Percentiles rank a stretch among this genome's conserved stretches.
phyloP scores from a whole-genome alignment of 495 filamentous ascomycete genomes.

The Xylaria bambusicola region DNA sequence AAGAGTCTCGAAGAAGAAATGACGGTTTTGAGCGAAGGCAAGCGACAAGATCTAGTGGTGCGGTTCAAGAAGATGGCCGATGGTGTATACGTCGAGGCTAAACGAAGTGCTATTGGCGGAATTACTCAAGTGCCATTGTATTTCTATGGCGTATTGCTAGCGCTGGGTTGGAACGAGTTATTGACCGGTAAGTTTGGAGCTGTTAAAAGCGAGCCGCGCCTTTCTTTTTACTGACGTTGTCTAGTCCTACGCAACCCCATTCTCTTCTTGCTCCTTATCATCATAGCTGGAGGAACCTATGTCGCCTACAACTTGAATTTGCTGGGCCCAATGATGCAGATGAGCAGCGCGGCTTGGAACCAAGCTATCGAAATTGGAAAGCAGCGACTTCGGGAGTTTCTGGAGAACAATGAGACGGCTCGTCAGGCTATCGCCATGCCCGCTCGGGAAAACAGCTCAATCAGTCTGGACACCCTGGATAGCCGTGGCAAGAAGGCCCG shows the following conservation, averaged over 20 bases:
- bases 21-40: slow-evolving; percentile 85
- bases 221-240: slow-evolving; percentile 36
- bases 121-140: slow-evolving; percentile 93
- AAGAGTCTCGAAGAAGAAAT: slow-evolving; percentile 94
- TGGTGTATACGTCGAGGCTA: slow-evolving; percentile 95
- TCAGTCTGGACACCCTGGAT: slow-evolving; percentile 62
- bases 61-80: slow-evolving; percentile 97
- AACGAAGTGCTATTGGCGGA: slow-evolving; percentile 92
- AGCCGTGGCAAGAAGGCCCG: slow-evolving; percentile 56
- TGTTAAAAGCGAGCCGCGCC: slow-evolving; percentile 2
- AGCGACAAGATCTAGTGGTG: slow-evolving; percentile 84
- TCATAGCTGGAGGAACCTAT: slow-evolving; percentile 74
- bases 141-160: slow-evolving; percentile 86
- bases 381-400: slow-evolving; percentile 81
- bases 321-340: slow-evolving; percentile 92
- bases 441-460: slow-evolving; percentile 45
- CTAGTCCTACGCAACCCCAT: slow-evolving; percentile 88
- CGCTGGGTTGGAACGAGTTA: slow-evolving; percentile 97
- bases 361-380: slow-evolving; percentile 90
- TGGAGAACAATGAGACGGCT: slow-evolving; percentile 78
- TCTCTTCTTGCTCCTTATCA: slow-evolving; percentile 84
- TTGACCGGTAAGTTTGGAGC: slow-evolving; percentile 68
- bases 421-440: slow-evolving; percentile 78
- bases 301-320: slow-evolving; percentile 91
- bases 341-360: slow-evolving; percentile 82